Conservation (phyloP, 1,139 yeast genomes). For the Candida glucosophila region DNA sequence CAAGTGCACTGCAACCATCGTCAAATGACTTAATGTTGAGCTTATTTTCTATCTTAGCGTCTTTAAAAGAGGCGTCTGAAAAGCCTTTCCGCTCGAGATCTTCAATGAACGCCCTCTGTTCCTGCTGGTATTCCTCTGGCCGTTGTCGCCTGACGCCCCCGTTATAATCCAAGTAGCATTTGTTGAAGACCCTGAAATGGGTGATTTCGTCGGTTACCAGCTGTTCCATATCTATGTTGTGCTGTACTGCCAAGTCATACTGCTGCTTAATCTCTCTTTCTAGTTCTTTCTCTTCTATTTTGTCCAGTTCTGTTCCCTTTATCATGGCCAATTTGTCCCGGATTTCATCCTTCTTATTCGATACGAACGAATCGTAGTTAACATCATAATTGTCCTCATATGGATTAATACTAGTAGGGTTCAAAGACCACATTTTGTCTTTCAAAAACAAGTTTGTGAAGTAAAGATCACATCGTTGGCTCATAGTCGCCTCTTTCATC, state of each 20-base stretch:
- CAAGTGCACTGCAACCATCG: conserved; percentile 25
- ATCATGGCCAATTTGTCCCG: conserved; percentile 5
- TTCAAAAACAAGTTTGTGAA: conserved; percentile 16
- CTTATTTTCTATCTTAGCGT: conserved; percentile 12
- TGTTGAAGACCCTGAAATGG: conserved; percentile 32
- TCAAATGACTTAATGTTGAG: conserved; percentile 17
- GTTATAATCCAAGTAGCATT: conserved; percentile 28
- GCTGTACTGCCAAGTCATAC: conserved; percentile 10
- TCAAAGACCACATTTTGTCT: conserved; percentile 18
- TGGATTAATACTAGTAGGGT: conserved; percentile 15
- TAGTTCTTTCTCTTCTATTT: conserved; percentile 6
- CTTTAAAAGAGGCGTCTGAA: conserved; percentile 12
- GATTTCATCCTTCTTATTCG: conserved; percentile 5
- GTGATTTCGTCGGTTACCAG: conserved; percentile 30
- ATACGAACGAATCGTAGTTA: conserved; percentile 6
- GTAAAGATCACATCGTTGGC: conserved; percentile 21
- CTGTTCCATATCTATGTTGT: conserved; percentile 17
- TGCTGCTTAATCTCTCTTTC: conserved; percentile 8
- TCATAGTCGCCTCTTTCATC: conserved; percentile 10
- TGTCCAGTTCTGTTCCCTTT: conserved; percentile 5
- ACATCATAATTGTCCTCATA: conserved; percentile 10
- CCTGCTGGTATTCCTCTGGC: conserved; percentile 6
- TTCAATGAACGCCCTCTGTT: conserved; percentile 8
- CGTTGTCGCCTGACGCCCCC: conserved; percentile 6
- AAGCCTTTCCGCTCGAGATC: background rate